Evolutionary conservation across 306 rosid genomes (phyloP), one percentile per base, ranked within the genome.

Genomic region (Lathyrus aphaca): DNA sequence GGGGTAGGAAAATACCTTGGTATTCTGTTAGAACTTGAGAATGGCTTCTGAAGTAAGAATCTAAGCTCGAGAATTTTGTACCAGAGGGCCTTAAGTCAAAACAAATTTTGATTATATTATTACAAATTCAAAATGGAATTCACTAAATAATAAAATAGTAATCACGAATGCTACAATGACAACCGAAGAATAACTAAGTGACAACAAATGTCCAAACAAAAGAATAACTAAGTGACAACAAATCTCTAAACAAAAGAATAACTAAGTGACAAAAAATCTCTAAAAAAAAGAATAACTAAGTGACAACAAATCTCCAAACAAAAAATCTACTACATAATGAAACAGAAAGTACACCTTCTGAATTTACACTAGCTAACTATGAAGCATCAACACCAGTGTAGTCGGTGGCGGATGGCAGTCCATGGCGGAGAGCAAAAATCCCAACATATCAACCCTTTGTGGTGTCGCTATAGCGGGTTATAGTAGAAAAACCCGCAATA

Each of bases 31-130:
- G 98, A 88, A 80, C 67, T 82, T 51, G 92, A 85, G 82, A 85
- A 90, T 10, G 88, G 83, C 73, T 88, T 93, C 82, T 93, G 98
- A 79, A 90, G 88, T 71, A 88, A 76, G 80, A 90, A 81, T 60
- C 97, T 85, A 53, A 93, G 78, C 83, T 88, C 98, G 25, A 93
- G 94, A 81, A 87, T 84, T 82, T 86, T 90, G 85, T 88, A 90
- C 98, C 98, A 93, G 27, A 93, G 81, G 30, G 81, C 90, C 98
- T 93, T 59, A 50, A 69, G 15, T 62, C 18, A 45, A 82, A 78
- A 58, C 19, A 62, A 66, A 71, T n/a, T 73, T 25, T 18, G 35
- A 19, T 25, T 5, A 55, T 39, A 44, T 21, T 53, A 51, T 29
- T 61, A 35, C 38, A 66, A 21, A 46, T 23, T 68, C 72, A 16